Conservation (phyloP, 2,329 filamentous ascomycete genomes). For the Alternaria dauci region DNA sequence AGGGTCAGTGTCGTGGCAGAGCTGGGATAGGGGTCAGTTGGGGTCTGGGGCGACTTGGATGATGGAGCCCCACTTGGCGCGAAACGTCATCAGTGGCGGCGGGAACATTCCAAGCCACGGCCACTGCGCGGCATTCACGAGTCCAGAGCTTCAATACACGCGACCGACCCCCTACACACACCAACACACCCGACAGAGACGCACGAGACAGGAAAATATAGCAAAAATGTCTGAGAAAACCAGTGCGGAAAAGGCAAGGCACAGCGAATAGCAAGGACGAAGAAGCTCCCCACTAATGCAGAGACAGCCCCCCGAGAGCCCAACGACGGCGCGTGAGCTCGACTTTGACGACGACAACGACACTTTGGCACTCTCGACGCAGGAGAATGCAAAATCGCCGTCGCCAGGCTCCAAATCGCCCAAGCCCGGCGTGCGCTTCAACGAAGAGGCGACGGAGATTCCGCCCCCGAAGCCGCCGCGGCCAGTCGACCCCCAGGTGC, state of each 20-base stretch:
- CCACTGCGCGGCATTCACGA: slow-evolving; percentile 15
- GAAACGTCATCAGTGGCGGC: slow-evolving; percentile 27
- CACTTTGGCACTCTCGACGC: slow-evolving; percentile 45
- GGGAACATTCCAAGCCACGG: slow-evolving; percentile 19
- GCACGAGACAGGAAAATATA: background rate
- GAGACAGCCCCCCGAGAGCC: slow-evolving; percentile 41
- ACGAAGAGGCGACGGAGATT: slow-evolving; percentile 57
- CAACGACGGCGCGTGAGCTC: slow-evolving; percentile 63
- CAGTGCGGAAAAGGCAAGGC: slow-evolving; percentile 20
- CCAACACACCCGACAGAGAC: background rate
- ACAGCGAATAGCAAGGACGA: background rate
- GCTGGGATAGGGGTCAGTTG: background rate
- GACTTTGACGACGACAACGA: slow-evolving; percentile 67
- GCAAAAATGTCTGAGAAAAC: slow-evolving; percentile 32
- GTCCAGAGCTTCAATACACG: slow-evolving; percentile 8
- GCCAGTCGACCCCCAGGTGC: slow-evolving; percentile 80
- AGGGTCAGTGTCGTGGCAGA: background rate
- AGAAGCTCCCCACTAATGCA: slow-evolving; percentile 6
- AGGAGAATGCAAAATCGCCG: slow-evolving; percentile 42
- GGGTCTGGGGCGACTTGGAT: background rate
- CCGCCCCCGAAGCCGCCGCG: slow-evolving; percentile 83
- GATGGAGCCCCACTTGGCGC: slow-evolving; percentile 20
- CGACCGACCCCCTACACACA: background rate
- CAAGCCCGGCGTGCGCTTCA: slow-evolving; percentile 58
- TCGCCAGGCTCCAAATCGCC: slow-evolving; percentile 50